phyloP scores from a whole-genome alignment of 1,139 yeast species.

The Insectozyma bohioensis region DNA sequence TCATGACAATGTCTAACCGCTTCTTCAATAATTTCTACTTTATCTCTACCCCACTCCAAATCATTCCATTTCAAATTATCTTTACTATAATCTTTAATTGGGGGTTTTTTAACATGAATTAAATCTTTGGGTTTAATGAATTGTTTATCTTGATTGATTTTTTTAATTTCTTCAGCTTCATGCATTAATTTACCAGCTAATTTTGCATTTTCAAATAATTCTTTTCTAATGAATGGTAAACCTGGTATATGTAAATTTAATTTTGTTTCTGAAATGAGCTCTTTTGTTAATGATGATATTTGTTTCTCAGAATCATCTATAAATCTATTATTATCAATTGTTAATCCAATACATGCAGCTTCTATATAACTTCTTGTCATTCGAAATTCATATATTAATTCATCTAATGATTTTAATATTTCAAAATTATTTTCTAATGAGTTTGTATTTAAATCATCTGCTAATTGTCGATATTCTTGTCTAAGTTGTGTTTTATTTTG shows the following conservation, averaged over 20 bases:
- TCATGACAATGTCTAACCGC: not conserved
- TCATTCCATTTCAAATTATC: not conserved
- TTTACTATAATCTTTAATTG: not conserved
- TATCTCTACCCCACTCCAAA: constrained; percentile 1
- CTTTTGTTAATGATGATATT: constrained; percentile 18
- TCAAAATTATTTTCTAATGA: constrained; percentile 17
- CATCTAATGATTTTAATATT: constrained; percentile 23
- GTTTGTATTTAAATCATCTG: constrained; percentile 14
- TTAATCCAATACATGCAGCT: constrained; percentile 6
- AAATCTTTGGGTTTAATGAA: not conserved
- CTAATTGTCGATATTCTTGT: constrained; percentile 7
- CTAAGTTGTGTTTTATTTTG: not conserved
- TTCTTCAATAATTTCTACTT: not conserved
- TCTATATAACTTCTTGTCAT: constrained; percentile 19
- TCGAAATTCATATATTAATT: constrained; percentile 23
- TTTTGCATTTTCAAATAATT: constrained; percentile 28
- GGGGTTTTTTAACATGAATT: not conserved
- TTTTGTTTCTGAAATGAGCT: constrained; percentile 24
- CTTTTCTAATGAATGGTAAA: constrained; percentile 30
- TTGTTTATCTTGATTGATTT: not conserved
- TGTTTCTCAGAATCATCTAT: constrained; percentile 14
- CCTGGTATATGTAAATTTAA: constrained; percentile 17
- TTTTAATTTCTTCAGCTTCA: not conserved
- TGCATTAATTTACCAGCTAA: constrained; percentile 27
- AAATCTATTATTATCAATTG: constrained; percentile 1